Evolutionary conservation across 2,329 filamentous ascomycete species (phyloP), one percentile per base, ranked within the genome.

Genomic region (Paraconiothyrium brasiliense): DNA sequence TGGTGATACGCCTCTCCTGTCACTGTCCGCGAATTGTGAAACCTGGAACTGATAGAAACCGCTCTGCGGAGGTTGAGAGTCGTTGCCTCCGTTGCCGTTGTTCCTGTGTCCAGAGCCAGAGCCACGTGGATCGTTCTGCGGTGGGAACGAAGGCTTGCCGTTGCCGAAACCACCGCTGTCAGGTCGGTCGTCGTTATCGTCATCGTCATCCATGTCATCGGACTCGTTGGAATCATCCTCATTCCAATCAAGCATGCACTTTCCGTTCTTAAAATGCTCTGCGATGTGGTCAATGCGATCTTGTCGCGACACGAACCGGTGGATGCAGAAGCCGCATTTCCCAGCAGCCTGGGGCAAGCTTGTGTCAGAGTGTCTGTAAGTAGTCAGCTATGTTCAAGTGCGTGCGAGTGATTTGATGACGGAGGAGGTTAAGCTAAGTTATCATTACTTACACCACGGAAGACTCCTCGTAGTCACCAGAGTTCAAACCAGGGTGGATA

Each of bases 211-310:
- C 55, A 73, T 67, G 41, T 73, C 72, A 49, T 67, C 65, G 54
- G 67, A 61, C 55, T 66, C 54, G 51, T 63, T 66, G 13, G 71
- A 67, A 52, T 70, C 69, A 52, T 72, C 68, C 41, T 78, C 74
- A 55, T 70, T 71, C 76, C 75, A 78, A 63, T 77, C 74, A 39
- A 78, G 71, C 76, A 78, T 78, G 54, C 68, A 74, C 65, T 77
- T 78, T 51, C 76, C 76, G 51, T 76, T 67, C 58, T 76, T 76
- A 68, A 78, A 78, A 63, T 78, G 76, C 9, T 76, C 72, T 59
- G 62, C 75, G n/a, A 78, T 76, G 41, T 78, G 76, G 43, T 78
- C 74, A 60, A 78, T 78, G 39, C 76, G 71, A 49, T 77, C 75
- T 54, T 78, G 74, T 59, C 76, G 66, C 1, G 71, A 73, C 3